Percentiles rank a stretch among this genome's conserved stretches.
phyloP scores from a whole-genome alignment of 75 land plant species.

The Pseudotsuga menziesii region DNA sequence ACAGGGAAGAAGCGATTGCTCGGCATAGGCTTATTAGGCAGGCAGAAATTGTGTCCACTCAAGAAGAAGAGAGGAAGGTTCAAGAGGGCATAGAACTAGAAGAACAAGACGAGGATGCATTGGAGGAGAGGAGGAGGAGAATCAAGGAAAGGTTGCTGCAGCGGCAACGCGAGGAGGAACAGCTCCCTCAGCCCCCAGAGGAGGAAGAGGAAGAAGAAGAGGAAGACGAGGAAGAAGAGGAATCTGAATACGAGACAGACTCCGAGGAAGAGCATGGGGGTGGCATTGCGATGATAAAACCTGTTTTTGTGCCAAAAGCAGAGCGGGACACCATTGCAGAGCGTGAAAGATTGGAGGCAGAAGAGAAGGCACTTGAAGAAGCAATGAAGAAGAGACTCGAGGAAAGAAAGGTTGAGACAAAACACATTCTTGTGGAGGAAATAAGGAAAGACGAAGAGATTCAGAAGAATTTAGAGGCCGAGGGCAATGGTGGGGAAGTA shows the following conservation, averaged over 20 bases:
- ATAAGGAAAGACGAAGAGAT: slow-evolving; percentile 79
- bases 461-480: slow-evolving; percentile 63
- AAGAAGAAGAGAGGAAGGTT: slow-evolving; percentile 64
- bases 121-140: slow-evolving; percentile 57
- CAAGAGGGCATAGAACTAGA: slow-evolving; percentile 54
- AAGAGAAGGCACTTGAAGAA: slow-evolving; percentile 78
- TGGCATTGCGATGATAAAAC: slow-evolving; percentile 85
- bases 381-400: slow-evolving; percentile 56
- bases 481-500: slow-evolving; percentile 72
- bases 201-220: too few species aligned
- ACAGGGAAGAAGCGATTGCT: slow-evolving; percentile 70
- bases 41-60: slow-evolving; percentile 77
- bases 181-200: too few species aligned
- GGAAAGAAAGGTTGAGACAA: slow-evolving; percentile 80
- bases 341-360: slow-evolving; percentile 84
- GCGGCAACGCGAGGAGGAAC: too few species aligned
- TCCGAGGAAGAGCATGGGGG: slow-evolving; percentile 68
- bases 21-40: slow-evolving; percentile 79
- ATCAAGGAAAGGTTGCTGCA: too few species aligned
- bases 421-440: slow-evolving; percentile 81
- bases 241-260: slow-evolving; percentile 92
- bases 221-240: slow-evolving; percentile 68
- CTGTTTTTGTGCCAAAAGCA: slow-evolving; percentile 83
- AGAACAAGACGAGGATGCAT: slow-evolving; percentile 84
- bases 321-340: slow-evolving; percentile 93